Base-by-base conservation (phyloP, 1,284 basidiomycete species). In the Pyrrhoderma noxium region DNA sequence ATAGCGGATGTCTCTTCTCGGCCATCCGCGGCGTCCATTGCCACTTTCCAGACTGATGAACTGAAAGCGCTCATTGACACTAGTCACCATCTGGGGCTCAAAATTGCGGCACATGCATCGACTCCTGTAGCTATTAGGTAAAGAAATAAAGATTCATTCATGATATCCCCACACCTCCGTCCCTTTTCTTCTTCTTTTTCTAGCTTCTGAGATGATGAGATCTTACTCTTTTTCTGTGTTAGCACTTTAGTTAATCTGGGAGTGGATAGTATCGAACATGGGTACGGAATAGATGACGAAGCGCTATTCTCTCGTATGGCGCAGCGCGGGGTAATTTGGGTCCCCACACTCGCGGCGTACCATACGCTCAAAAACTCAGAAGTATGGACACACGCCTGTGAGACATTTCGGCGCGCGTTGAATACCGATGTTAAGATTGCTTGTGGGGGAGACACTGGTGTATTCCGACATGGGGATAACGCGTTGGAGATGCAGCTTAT, bases 381-480 rank as follows among this genome's bases (percentile, higher is more conserved):
- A 34, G 41, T 40, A 7, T 82, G 77, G 79, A 65, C 67, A 42
- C 59, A 57, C 31, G 67, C 66, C 1, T 58, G 63, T 25, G 56
- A 56, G 8, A 68, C 70, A 5, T 83, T 85, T 66, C 58, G 63
- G 47, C 62, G 61, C 2, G 79, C 75, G 7, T 59, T 82, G 8
- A 62, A 64, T 21, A 58, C 62, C 2, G 70, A 69, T 0, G 60
- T 74, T 54, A 71, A 70, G 22, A 71, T 83, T 49, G 79, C 77
- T 3, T 77, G 76, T 60, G 80, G 80, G 2, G 80, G 80, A 1
- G 80, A 84, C 61, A 83, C 80, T 0, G 80, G 80, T 2, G 71
- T 74, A 2, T 85, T 83, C 62, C 58, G 75, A 27, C 82, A 82
- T 60, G 80, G 80, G 1, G 67, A 73, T 52, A 85, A 85, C 58